Evolutionary conservation across 306 rosid genomes (phyloP), one percentile per base, ranked within the genome.

Genomic region (Morella rubra): DNA sequence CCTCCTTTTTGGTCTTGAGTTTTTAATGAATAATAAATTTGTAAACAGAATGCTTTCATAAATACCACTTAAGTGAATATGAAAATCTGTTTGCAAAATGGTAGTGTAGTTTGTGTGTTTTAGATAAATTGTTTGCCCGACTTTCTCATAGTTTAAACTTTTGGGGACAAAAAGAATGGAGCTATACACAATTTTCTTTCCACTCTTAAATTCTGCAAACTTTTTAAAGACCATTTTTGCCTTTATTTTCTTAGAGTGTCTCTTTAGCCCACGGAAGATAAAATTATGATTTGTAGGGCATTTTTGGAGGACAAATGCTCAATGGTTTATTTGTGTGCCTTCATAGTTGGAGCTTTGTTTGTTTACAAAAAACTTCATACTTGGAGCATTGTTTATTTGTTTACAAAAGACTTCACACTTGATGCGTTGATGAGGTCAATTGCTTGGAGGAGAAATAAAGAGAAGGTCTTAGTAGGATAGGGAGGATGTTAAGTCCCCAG

Each of bases 11-110:
- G 47, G 80, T 49, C 47, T 64, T 64, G 8, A 77, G 45, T 47
- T 61, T 61, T 59, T 77, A 72, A 49, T 67, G 66, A 8, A 32
- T 72, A 76, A 19, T 59, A 68, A 73, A n/a, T 68, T 55, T 78
- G 69, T 77, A 20, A 18, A 12, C 40, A 6, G 44, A 56, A 20
- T 27, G 7, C 24, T 41, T 41, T 65, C 24, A 65, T 41, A 22
- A 10, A 65, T 65, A 65, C 9, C 44, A 41, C 20, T 7, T 7
- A 7, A 18, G 27, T 56, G 47, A 64, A 64, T 41, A 8, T 41
- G 71, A 20, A 42, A 65, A 7, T 65, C 22, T 41, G 20, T 16
- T 2, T 16, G 3, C 18, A 47, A 40, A 41, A 65, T 41, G 50
- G 41, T n/a, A 65, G 47, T 41, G 71, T 65, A 40, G 50, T 65